A percentile compares a stretch with the other conserved stretches of the same genome.
These are phyloP conservation scores for Lolium perenne DNA, from an alignment of 176 grass and related monocot species.

Conservation along the genomic window DNA sequence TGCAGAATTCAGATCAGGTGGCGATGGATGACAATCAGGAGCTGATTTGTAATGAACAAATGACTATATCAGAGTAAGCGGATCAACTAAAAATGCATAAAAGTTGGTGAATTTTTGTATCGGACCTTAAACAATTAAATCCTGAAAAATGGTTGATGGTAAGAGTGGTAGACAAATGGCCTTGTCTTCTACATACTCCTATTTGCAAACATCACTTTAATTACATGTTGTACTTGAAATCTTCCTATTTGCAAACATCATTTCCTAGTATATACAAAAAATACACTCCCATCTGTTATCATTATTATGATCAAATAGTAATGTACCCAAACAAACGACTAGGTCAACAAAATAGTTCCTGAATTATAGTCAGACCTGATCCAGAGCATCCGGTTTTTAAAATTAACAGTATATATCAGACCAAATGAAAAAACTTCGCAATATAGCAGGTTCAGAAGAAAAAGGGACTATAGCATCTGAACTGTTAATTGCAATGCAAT, in stretches of 20 bases:
- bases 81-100: slow-evolving; percentile 8
- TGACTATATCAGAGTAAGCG: neutral
- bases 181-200: neutral
- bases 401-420: neutral
- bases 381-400: neutral
- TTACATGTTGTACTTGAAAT: slow-evolving; percentile 5
- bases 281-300: neutral
- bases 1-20: slow-evolving; percentile 45
- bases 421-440: neutral
- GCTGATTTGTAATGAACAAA: neutral
- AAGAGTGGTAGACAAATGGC: slow-evolving; percentile 11
- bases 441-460: neutral
- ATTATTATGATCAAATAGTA: neutral
- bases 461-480: neutral
- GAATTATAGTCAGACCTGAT: neutral
- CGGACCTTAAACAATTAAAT: slow-evolving; percentile 10
- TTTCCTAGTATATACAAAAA: neutral
- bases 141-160: neutral
- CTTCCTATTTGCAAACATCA: neutral
- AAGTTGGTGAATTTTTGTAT: neutral
- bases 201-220: slow-evolving; percentile 5
- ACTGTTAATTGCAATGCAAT: neutral
- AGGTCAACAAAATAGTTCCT: neutral
- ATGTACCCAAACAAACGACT: neutral
- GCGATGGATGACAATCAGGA: slow-evolving; percentile 18